Conservation (phyloP, 495 filamentous ascomycete species). For the Echria macrotheca region DNA sequence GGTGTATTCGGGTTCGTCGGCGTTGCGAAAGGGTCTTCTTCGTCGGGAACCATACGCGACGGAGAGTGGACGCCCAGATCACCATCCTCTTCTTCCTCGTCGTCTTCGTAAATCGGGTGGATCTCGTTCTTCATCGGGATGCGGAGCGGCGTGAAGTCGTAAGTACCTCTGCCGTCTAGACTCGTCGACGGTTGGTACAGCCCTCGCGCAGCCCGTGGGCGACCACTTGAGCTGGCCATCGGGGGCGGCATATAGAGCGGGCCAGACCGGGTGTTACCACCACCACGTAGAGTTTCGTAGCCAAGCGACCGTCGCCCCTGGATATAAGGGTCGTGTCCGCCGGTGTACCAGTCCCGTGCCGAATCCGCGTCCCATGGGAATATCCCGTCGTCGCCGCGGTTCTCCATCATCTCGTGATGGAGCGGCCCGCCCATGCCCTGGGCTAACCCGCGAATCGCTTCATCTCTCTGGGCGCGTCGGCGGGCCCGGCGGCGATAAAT, state of each 20-base stretch:
- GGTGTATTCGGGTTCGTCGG: constrained; percentile 18
- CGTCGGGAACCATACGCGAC: constrained; percentile 11
- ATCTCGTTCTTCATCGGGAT: constrained; percentile 29
- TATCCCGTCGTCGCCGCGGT: constrained; percentile 13
- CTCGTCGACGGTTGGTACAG: constrained; percentile 27
- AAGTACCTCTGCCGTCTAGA: constrained; percentile 3
- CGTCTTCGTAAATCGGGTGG: constrained; percentile 55
- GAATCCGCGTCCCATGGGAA: constrained; percentile 27
- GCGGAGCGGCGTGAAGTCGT: constrained; percentile 20
- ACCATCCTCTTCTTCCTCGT: constrained; percentile 54
- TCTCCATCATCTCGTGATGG: constrained; percentile 47
- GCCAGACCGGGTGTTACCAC: not conserved
- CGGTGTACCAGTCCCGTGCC: constrained; percentile 36
- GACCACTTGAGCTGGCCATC: too few species aligned
- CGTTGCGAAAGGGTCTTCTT: constrained; percentile 41
- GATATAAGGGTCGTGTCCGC: constrained; percentile 36
- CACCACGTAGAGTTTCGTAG: constrained; percentile 38
- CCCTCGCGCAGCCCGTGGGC: constrained; percentile 18
- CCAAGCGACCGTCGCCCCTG: constrained; percentile 36
- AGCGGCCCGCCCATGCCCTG: constrained; percentile 29
- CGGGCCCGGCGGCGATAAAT: constrained; percentile 50
- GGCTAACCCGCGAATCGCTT: constrained; percentile 33
- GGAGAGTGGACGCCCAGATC: constrained; percentile 14
- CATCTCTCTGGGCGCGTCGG: constrained; percentile 31
- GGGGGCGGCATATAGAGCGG: not conserved